Conservation (phyloP, 2,329 filamentous ascomycete species). For the Nemania serpens region DNA sequence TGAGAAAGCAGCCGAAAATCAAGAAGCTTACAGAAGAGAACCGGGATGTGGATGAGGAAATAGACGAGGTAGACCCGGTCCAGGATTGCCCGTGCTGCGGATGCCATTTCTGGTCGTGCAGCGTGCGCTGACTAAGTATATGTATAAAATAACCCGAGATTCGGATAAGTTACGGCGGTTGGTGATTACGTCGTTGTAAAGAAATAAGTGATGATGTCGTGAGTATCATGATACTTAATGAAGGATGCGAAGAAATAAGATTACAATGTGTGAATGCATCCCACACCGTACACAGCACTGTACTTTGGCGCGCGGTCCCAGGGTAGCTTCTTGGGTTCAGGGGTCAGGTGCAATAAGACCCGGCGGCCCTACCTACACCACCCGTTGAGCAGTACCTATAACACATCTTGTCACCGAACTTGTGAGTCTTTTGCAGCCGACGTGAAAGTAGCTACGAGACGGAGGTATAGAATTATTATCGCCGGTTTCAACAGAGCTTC, state of each 20-base stretch:
- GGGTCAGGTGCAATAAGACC: not conserved
- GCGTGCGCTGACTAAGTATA: not conserved
- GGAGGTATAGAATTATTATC: too few species aligned
- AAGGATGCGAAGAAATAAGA: not conserved
- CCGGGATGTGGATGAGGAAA: conserved; percentile 41
- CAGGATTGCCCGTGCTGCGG: conserved; percentile 32
- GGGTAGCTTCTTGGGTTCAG: conserved; percentile 3
- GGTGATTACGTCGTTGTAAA: too few species aligned
- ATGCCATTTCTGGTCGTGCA: conserved; percentile 24
- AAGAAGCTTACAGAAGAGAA: conserved; percentile 40
- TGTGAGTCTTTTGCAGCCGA: too few species aligned
- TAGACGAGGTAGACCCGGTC: conserved; percentile 42
- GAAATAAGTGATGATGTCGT: not conserved
- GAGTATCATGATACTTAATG: not conserved
- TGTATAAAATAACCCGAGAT: not conserved
- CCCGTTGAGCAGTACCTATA: too few species aligned
- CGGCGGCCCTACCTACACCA: not conserved
- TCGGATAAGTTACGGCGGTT: not conserved
- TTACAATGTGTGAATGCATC: conserved; percentile 1
- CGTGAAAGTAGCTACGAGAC: too few species aligned
- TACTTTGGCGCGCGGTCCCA: not conserved
- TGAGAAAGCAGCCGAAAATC: not conserved
- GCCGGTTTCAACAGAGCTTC: too few species aligned
- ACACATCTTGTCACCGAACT: too few species aligned
- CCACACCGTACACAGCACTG: conserved; percentile 3